phyloP scores from a whole-genome alignment of 106 monocot genomes.

The Dendrobium officinale region DNA sequence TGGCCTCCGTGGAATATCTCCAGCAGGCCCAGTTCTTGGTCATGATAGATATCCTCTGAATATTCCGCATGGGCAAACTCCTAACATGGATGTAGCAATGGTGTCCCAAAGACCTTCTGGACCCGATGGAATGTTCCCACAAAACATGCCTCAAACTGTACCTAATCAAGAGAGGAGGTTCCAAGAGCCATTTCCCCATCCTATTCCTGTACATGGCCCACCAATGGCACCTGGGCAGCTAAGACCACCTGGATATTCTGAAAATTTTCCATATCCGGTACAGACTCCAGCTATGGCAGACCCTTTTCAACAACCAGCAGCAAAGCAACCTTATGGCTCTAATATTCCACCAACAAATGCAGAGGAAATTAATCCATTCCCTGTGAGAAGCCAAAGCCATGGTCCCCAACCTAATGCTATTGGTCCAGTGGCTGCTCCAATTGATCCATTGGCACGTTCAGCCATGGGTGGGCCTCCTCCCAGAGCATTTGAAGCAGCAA shows the following conservation, averaged over 20 bases:
- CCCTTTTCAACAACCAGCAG: conserved; percentile 3
- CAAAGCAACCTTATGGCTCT: conserved; percentile 11
- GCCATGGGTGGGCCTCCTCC: conserved; percentile 21
- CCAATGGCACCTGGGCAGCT: conserved; percentile 20
- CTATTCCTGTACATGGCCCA: conserved; percentile 26
- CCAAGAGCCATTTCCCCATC: conserved; percentile 13
- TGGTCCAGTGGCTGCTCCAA: conserved; percentile 16
- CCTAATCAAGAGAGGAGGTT: conserved; percentile 31
- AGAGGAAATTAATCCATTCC: conserved; percentile 7
- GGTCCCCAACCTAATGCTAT: conserved; percentile 13
- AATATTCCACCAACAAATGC: conserved; percentile 1
- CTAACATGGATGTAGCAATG: conserved; percentile 18
- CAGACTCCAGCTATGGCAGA: conserved; percentile 9
- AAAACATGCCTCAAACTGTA: conserved; percentile 22
- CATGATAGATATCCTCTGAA: conserved; percentile 20
- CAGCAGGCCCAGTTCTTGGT: conserved; percentile 10
- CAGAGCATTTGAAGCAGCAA: conserved; percentile 22
- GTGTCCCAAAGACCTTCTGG: conserved; percentile 33
- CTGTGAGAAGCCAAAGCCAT: conserved; percentile 12
- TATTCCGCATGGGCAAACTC: conserved; percentile 17
- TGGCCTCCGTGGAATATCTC: conserved; percentile 12
- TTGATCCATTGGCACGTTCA: conserved; percentile 19
- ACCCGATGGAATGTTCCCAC: conserved; percentile 25
- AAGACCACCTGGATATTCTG: conserved; percentile 31
- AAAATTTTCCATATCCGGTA: conserved; percentile 24